phyloP scores from a whole-genome alignment of 345 rosid genomes.

The Linum tenue region DNA sequence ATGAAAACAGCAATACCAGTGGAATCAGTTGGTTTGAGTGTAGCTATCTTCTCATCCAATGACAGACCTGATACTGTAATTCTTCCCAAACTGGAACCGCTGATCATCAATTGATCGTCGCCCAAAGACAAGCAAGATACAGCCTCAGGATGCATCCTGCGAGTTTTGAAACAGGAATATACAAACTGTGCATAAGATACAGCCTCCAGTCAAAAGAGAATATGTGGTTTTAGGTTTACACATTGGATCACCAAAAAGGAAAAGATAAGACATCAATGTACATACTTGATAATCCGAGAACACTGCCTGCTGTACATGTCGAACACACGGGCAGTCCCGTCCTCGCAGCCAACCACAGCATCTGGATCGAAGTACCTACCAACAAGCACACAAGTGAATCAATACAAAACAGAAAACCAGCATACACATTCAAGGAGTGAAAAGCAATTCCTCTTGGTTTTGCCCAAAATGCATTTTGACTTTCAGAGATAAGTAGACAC shows the following conservation, averaged over 20 bases:
- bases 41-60: conserved; percentile 51
- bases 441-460: conserved; percentile 1
- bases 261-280: not conserved
- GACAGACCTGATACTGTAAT: conserved; percentile 54
- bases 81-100: conserved; percentile 72
- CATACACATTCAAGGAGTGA: not conserved
- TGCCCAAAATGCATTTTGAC: too few relatives aligned
- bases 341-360: conserved; percentile 91
- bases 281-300: conserved; percentile 65
- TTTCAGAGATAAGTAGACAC: not conserved
- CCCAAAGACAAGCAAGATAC: conserved; percentile 63
- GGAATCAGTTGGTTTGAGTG: conserved; percentile 47
- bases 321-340: conserved; percentile 77
- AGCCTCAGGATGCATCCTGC: conserved; percentile 71
- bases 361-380: conserved; percentile 78
- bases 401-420: too few relatives aligned
- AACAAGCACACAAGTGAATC: not conserved
- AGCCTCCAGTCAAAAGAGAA: not conserved
- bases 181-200: not conserved
- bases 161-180: not conserved
- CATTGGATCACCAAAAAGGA: not conserved
- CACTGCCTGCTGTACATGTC: conserved; percentile 88
- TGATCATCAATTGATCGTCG: conserved; percentile 53
- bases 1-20: conserved; percentile 37
- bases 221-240: not conserved